Base-by-base conservation (phyloP, 352 stramenopile genomes). In the Phytopythium ostracodes region DNA sequence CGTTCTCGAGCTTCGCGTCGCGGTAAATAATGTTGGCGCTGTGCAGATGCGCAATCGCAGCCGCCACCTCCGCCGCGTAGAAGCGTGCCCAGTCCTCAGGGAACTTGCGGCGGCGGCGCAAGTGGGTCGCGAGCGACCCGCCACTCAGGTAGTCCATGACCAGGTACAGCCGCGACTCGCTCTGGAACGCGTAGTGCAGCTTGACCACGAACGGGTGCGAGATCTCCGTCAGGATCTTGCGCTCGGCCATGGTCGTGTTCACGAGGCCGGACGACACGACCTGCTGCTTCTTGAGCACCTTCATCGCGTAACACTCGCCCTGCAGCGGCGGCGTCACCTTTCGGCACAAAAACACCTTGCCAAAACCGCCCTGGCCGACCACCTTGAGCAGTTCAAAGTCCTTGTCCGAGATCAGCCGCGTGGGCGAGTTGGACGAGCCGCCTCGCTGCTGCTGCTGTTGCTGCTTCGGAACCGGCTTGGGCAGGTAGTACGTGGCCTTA, bases 271-370 rank as follows among this genome's bases (percentile, higher is more conserved):
- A 97, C 35, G 87, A 94, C 46, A 95, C 84, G 25, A 98, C 85
- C 49, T 96, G 84, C 54, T 94, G 81, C 69, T 98, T 98, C 73
- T 97, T 97, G 57, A 98, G 70, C 49, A 98, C 91, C 68, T 99
- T 99, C 87, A 99, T 98, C 4, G 98, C 98, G 72, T 98, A 99
- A 70, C 98, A 98, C 66, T 98, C 81, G 38, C 92, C 88, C 46
- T 95, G 96, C 57, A 90, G 82, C 11, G 81, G 88, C 15, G 77
- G 61, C 15, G 76, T 98, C 4, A 89, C 91, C 77, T 99, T 98
- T 57, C 93, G 86, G 8, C 98, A 97, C 31, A 99, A 75, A 71
- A 99, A 99, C 18, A 99, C 97, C 77, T 99, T 99, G 75, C 95
- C 96, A 72, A 98, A 98, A 65, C 70, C 97, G 63, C 96, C 96